A percentile compares a stretch with the other conserved stretches of the same genome.
Evolutionary conservation across 805 yeast genomes (phyloP).

Genomic region (Candida germanica): DNA sequence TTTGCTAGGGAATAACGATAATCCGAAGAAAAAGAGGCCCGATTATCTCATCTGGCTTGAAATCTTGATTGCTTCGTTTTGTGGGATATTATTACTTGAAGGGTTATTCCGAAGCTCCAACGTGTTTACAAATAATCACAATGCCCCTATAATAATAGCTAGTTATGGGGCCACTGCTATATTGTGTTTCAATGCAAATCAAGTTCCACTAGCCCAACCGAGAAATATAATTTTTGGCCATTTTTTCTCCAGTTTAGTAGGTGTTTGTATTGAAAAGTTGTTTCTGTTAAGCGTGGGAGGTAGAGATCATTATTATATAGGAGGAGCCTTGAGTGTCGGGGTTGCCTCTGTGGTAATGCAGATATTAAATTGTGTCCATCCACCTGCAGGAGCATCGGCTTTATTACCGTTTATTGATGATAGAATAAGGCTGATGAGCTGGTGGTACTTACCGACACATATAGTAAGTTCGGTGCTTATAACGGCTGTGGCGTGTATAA

Average conservation of each 20-base stretch:
- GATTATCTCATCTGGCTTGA: conserved; percentile 48
- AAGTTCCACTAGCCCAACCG: conserved; percentile 64
- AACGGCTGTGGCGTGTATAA: conserved; percentile 47
- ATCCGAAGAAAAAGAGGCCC: conserved; percentile 17
- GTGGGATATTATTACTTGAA: conserved; percentile 45
- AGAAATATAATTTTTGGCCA: conserved; percentile 57
- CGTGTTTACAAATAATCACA: conserved; percentile 37
- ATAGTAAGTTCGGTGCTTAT: conserved; percentile 48
- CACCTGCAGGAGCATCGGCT: conserved; percentile 73
- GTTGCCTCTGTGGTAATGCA: conserved; percentile 53
- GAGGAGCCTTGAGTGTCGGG: conserved; percentile 58
- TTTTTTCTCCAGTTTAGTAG: conserved; percentile 49
- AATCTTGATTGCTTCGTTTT: conserved; percentile 42
- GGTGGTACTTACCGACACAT: conserved; percentile 64
- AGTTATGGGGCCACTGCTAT: conserved; percentile 64
- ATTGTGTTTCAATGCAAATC: conserved; percentile 52
- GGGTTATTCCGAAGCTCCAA: conserved; percentile 42
- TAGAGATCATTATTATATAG: conserved; percentile 49
- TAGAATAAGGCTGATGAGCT: conserved; percentile 47
- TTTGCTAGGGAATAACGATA: conserved; percentile 38
- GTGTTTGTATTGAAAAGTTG: conserved; percentile 52
- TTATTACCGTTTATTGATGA: conserved; percentile 52
- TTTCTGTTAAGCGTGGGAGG: conserved; percentile 46
- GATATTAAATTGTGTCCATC: conserved; percentile 56
- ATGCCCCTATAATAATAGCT: conserved; percentile 51